Base-by-base conservation (phyloP, 139 green algal species). In the Marvania coccoides region DNA sequence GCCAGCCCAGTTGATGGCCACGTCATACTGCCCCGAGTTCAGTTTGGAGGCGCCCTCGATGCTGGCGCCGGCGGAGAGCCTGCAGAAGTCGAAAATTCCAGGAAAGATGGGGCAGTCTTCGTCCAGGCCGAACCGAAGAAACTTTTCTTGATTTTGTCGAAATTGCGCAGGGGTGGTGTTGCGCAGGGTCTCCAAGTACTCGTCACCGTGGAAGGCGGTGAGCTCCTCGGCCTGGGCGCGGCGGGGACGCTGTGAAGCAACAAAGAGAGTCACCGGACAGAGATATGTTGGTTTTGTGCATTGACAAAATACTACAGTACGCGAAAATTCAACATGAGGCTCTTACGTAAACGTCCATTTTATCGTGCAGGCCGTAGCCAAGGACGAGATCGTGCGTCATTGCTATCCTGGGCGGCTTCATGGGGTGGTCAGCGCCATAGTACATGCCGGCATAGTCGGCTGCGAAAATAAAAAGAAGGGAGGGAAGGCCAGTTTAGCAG, bases 1-100 rank as follows among this genome's bases (percentile, higher is more conserved):
- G 1, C 94, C 94, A 4, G 86, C 75, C 94, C 94, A 99, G 79
- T 99, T 98, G 79, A 99, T 95, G 26, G 88, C 91, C 6, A 95
- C 93, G 72, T 98, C 90, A 46, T 63, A 81, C 45, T 91, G 67
- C 6, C 79, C 83, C 47, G 96, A 80, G 72, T 97, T 98, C 10
- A 96, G 79, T 65, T 84, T 85, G 14, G 81, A 66, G 3, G 89
- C 89, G 14, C 75, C 90, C 33, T 83, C 79, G 4, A 94, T 83
- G n/a, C 77, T 89, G 3, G 82, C 91, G 1, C 91, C 94, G 0
- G 93, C 82, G 61, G 96, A 98, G 4, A 93, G 74, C 46, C 81
- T 65, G 77, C 81, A 91, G 68, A 88, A 94, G 23, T 85, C 67
- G 56, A 91, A 95, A 3, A 96, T 73, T 6, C 87, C 83, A 10